Evolutionary conservation across 805 yeast species (phyloP).

Genomic region (Novakomyces olei): DNA sequence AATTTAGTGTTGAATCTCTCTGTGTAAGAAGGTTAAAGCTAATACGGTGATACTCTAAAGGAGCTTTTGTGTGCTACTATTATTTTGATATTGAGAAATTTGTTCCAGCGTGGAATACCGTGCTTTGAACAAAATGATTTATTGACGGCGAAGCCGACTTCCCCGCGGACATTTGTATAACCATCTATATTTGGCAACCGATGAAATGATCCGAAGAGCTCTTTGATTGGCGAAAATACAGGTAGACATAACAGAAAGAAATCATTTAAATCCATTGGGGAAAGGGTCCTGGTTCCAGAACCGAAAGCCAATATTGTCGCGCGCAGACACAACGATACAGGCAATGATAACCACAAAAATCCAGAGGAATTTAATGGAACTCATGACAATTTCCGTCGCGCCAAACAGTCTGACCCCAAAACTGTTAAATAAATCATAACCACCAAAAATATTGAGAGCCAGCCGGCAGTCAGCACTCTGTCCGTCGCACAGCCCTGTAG

Average conservation of each 20-base stretch:
- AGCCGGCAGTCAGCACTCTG: constrained; percentile 32
- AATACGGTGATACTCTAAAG: no score
- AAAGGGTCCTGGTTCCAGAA: constrained; percentile 33
- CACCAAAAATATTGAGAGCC: constrained; percentile 33
- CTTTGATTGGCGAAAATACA: constrained; percentile 63
- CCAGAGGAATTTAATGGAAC: constrained; percentile 34
- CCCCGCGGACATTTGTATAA: no score
- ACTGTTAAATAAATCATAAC: constrained; percentile 28
- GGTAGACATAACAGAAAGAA: constrained; percentile 49
- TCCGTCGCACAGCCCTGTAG: background rate
- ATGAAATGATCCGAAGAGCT: no score
- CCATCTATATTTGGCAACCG: no score
- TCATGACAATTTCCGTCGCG: constrained; percentile 44
- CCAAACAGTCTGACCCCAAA: constrained; percentile 41
- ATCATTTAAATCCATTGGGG: constrained; percentile 51
- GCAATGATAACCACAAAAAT: constrained; percentile 38
- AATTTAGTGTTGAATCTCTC: no score
- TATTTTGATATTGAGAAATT: no score
- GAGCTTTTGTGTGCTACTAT: no score
- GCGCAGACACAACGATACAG: constrained; percentile 29
- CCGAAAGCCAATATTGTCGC: constrained; percentile 30
- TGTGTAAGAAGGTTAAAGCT: no score
- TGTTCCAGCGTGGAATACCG: no score
- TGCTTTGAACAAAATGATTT: no score
- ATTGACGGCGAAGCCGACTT: no score